Evolutionary conservation across 805 yeast genomes (phyloP).

Genomic region (Wickerhamiella siamensis): DNA sequence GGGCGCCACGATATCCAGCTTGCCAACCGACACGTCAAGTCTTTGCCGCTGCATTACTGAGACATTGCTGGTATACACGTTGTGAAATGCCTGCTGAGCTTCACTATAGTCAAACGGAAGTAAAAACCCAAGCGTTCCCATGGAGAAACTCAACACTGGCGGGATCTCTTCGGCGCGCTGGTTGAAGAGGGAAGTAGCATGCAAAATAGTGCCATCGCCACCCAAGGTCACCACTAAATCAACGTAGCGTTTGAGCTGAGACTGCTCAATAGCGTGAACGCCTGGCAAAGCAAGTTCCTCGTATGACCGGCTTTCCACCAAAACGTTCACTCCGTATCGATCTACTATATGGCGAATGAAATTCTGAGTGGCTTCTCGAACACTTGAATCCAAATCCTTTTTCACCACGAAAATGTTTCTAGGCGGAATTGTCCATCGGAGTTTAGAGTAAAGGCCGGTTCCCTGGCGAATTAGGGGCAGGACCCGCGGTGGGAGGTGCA

Average conservation of each 20-base stretch:
- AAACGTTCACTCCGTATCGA: conserved; percentile 53
- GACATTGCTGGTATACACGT: conserved; percentile 54
- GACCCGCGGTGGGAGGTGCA: conserved; percentile 12
- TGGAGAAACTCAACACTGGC: conserved; percentile 74
- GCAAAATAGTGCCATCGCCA: conserved; percentile 89
- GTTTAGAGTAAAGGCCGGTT: conserved; percentile 11
- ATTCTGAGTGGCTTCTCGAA: conserved; percentile 48
- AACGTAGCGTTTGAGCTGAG: conserved; percentile 43
- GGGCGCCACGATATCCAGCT: neutral
- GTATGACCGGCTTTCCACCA: conserved; percentile 62
- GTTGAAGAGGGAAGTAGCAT: conserved; percentile 69
- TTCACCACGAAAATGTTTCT: conserved; percentile 68
- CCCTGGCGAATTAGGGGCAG: conserved; percentile 8
- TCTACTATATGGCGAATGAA: conserved; percentile 47
- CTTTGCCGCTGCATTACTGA: conserved; percentile 64
- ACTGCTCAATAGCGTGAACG: conserved; percentile 31
- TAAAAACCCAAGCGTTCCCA: conserved; percentile 83
- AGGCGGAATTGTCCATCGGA: conserved; percentile 61
- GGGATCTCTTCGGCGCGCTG: conserved; percentile 48
- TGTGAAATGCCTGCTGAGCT: conserved; percentile 43
- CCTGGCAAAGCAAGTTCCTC: conserved; percentile 38
- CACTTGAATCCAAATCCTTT: conserved; percentile 64
- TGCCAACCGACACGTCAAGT: conserved; percentile 22
- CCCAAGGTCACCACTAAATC: conserved; percentile 80
- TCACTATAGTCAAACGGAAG: conserved; percentile 71